These are phyloP conservation scores for Mortierella sp. DNA, from an alignment of 371 early-diverging fungal species.

Conservation along the genomic window DNA sequence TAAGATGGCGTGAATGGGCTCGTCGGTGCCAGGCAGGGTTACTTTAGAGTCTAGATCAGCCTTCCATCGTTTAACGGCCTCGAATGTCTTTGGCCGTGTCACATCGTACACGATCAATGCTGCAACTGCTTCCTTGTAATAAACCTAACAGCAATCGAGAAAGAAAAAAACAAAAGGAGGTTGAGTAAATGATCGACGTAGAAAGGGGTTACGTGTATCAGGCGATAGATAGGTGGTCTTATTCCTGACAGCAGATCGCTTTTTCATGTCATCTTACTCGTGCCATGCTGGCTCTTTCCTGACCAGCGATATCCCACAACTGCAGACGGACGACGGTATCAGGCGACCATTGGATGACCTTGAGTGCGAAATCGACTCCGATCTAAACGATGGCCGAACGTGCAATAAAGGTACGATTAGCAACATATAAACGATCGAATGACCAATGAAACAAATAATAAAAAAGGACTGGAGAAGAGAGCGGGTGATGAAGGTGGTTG, in stretches of 20 bases:
- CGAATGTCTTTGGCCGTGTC: slow-evolving; percentile 78
- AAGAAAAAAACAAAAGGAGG: background rate
- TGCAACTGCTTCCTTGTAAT: slow-evolving; percentile 87
- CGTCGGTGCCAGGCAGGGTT: slow-evolving; percentile 69
- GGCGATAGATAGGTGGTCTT: background rate
- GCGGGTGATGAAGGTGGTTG: background rate
- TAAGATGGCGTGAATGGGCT: slow-evolving; percentile 71
- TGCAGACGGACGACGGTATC: slow-evolving; percentile 75
- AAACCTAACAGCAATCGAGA: slow-evolving; percentile 59
- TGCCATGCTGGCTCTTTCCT: slow-evolving; percentile 84
- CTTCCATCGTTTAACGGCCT: slow-evolving; percentile 82
- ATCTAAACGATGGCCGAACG: slow-evolving; percentile 57
- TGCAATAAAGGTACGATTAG: background rate
- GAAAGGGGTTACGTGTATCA: background rate
- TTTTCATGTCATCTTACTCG: slow-evolving; percentile 17
- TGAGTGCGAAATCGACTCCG: slow-evolving; percentile 90
- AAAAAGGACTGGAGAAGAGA: background rate
- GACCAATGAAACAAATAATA: background rate
- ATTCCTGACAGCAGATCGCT: background rate
- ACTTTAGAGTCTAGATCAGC: slow-evolving; percentile 76
- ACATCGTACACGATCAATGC: slow-evolving; percentile 88
- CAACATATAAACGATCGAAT: background rate
- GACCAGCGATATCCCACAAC: slow-evolving; percentile 92
- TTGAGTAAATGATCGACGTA: slow-evolving; percentile 10
- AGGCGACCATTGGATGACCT: slow-evolving; percentile 77